Evolutionary conservation across 2,329 filamentous ascomycete genomes (phyloP), one percentile per base, ranked within the genome.

Genomic region (Pseudogymnoascus sp.): DNA sequence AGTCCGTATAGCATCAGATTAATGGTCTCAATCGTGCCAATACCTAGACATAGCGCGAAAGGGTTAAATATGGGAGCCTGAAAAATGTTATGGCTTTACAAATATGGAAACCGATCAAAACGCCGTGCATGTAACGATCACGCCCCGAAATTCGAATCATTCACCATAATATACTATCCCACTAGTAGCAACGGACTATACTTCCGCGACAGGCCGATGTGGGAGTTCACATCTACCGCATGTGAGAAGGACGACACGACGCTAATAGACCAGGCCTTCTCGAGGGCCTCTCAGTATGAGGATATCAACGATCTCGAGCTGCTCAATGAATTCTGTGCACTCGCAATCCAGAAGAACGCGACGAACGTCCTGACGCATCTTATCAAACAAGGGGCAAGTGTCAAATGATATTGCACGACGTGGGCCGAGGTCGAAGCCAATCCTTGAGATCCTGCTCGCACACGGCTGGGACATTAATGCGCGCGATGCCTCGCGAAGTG

Each of bases 401-500:
- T 47, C 11, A 24, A 4, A 11, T 3, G 6, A 47, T 14, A 8
- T 47, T 6, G 10, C 19, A 47, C 14, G 42, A 19, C 11, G 21
- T 21, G 21, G 19, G 6, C 19, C 21, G 21, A 21, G 19, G 42
- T 14, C 42, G 21, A 47, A 47, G 21, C 19, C 19, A 47, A 47
- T 62, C 6, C 40, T 64, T 33, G 63, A 63, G 37, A 64, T 63
- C 50, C 61, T 64, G 10, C n/a, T 64, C 47, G 63, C 61, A 42
- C n/a, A 61, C 44, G 63, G 61, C 13, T 64, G 63, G 63, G 63
- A 64, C 33, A 63, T 64, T 29, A 60, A 64, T 38, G 53, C 11
- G n/a, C 63, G 53, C 13, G 21, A 47, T 24, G 6, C n/a, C 11
- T 16, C 13, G 5, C 6, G 11, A 29, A 8, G 10, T 7, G 6